Evolutionary conservation across 2,329 filamentous ascomycete species (phyloP), one percentile per base, ranked within the genome.

Genomic region (Cadophora sp.): DNA sequence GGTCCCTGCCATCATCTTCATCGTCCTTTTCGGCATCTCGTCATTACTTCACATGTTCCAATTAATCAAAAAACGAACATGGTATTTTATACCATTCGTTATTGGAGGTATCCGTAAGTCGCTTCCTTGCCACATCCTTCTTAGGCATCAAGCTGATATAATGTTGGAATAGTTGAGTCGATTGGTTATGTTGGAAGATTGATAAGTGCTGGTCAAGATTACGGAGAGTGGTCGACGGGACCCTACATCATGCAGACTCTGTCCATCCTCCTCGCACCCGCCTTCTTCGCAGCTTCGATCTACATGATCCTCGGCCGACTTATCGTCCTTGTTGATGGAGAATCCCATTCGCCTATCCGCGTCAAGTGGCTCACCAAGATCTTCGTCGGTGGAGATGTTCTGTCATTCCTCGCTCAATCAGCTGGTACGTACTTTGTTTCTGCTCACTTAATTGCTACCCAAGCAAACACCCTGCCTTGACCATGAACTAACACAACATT

Each of bases 51-150:
- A 85, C 66, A 63, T 73, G 19, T 79, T 75, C 29, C 79, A 81
- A 53, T 70, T 85, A 34, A 27, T 81, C 40, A 75, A 73, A 22
- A 78, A 78, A 1, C 77, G 79, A 40, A 81, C 82, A 0, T 86
- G 83, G 82, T 87, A 84, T 74, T 83, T 85, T 72, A 81, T 83
- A 1, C 82, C 85, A 0, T 83, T 87, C 56, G 70, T 83, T 6
- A 75, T 87, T n/a, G 85, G 85, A n/a, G 82, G 83, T 24, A 65
- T 81, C n/a, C 85, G 84, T 86, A 78, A 74, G 78, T 56, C 9
- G 40, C 19, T 61, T 43, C 1, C 46, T 4, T 43, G n/a, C 76
- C 14, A 48, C 6, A 51, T 11, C 12, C 26, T 24, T 26, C 34
- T 31, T 19, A 59, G 43, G 19, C 50, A 51, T 24, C 31, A 31